Base-by-base conservation (phyloP, 1,284 basidiomycete species). In the Melampsora americana region DNA sequence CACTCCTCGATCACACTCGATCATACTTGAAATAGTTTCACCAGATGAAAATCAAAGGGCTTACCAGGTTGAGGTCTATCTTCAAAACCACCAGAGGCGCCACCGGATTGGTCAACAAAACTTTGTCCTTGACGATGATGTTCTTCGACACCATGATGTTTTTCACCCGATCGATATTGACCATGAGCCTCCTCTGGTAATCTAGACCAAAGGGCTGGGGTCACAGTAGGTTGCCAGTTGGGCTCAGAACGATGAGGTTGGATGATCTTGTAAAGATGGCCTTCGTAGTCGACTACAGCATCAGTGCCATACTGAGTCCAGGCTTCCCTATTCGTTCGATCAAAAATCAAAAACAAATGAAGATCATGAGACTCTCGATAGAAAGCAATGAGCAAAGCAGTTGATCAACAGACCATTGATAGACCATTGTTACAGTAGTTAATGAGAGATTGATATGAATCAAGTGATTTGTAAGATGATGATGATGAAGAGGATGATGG, bases 201-300 rank as follows among this genome's bases (percentile, higher is more conserved):
- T 53, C 62, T 26, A 9, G 70, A 20, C 70, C 70, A 72, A 20
- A 72, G 70, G 32, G 70, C 70, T 18, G 70, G 70, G 12, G 50
- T 53, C 7, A 35, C 26, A n/a, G 70, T 39, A 11, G 70, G 70
- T 42, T 72, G 61, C 70, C 70, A 72, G 46, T 66, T 66, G 5
- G 70, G 70, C 48, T 72, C 61, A 50, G 70, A 72, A 42, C 65
- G 61, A 59, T 72, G 70, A 26, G 70, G 70, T 39, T 72, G 70
- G 26, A 72, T 50, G 20, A 72, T 72, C 26, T 72, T 72, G 42
- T 66, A 72, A 44, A 65, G 62, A 28, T 53, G 62, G 1, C 70
- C 70, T 39, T 72, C 61, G 48, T 65, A 72, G 0, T 72, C 61
- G 44, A 72, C 70, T 35, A 72, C 70, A 32, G 70, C 70, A 59